These are phyloP conservation scores for Fusarium duplospermum DNA, from an alignment of 2,329 filamentous ascomycete species.

Conservation along the genomic window DNA sequence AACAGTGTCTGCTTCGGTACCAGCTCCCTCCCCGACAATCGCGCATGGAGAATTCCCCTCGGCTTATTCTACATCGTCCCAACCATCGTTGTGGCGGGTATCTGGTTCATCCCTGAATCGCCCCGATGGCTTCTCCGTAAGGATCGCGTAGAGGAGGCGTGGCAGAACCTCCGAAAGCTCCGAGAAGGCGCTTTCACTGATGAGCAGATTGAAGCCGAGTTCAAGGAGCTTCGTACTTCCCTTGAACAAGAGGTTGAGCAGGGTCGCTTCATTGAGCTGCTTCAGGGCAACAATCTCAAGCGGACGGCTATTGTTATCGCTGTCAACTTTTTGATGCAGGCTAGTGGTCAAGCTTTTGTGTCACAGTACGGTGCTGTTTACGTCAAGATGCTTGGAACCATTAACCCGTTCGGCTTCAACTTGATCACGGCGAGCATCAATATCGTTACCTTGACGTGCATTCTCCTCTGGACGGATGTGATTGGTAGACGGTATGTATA, in stretches of 20 bases:
- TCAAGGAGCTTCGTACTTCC: conserved; percentile 9
- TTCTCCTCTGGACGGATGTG: conserved; percentile 10
- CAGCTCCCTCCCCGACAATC: conserved; percentile 30
- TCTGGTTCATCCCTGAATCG: conserved; percentile 42
- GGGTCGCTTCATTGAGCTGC: conserved; percentile 20
- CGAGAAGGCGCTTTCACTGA: conserved; percentile 26
- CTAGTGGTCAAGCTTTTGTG: conserved; percentile 36
- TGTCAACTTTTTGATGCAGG: conserved; percentile 33
- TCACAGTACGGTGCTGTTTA: conserved; percentile 40
- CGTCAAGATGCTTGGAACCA: conserved; percentile 33
- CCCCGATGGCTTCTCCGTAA: conserved; percentile 41
- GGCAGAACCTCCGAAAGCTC: conserved; percentile 11
- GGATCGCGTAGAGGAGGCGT: conserved; percentile 31
- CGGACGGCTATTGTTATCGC: conserved; percentile 24
- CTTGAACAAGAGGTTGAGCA: conserved; percentile 37
- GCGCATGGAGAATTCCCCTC: conserved; percentile 37
- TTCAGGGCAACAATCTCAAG: conserved; percentile 21
- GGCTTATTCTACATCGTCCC: conserved; percentile 41
- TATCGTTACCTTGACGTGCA: neutral
- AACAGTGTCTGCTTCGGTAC: conserved; percentile 39
- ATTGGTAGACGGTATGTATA: conserved; percentile 26
- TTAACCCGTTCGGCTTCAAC: conserved; percentile 44
- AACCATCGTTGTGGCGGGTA: conserved; percentile 7
- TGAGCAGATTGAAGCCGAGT: conserved; percentile 33
- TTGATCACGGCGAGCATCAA: conserved; percentile 40